Evolutionary conservation across 169 alveolate species (phyloP).

Genomic region (Plasmodium knowlesi): DNA sequence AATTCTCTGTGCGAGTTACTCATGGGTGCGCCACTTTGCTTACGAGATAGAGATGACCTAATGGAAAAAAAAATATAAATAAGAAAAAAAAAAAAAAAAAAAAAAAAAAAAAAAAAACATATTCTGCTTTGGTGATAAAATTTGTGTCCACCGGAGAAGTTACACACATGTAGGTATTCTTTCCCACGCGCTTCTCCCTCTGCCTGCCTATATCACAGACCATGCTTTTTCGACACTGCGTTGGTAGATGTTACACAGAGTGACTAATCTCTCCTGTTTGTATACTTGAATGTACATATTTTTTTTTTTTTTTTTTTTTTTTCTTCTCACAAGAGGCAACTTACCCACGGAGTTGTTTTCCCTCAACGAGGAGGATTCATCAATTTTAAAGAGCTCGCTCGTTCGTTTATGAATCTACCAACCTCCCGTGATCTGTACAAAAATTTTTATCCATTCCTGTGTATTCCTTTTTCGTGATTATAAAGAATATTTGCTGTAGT

Average conservation of each 20-base stretch:
- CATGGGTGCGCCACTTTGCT: background rate
- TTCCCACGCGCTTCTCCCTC: background rate
- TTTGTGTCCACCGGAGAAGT: background rate
- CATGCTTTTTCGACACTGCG: background rate
- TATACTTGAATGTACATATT: background rate
- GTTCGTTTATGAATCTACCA: background rate
- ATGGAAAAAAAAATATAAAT: background rate
- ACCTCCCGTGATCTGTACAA: background rate
- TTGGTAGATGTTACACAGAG: background rate
- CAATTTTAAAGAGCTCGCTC: background rate
- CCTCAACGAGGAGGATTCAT: background rate
- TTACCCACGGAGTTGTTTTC: background rate
- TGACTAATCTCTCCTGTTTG: background rate
- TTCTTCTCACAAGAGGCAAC: background rate
- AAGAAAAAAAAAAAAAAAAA: background rate
- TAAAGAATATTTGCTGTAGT: background rate
- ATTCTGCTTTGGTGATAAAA: background rate
- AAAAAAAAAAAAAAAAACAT: background rate
- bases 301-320: too few species aligned
- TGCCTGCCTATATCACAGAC: background rate
- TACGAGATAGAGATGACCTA: background rate
- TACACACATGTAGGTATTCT: background rate
- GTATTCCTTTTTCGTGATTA: background rate
- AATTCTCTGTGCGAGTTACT: background rate
- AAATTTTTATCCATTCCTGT: background rate